Base-by-base conservation (phyloP, 1,139 yeast genomes). In the Chernovozyma sophiae-reginae region DNA sequence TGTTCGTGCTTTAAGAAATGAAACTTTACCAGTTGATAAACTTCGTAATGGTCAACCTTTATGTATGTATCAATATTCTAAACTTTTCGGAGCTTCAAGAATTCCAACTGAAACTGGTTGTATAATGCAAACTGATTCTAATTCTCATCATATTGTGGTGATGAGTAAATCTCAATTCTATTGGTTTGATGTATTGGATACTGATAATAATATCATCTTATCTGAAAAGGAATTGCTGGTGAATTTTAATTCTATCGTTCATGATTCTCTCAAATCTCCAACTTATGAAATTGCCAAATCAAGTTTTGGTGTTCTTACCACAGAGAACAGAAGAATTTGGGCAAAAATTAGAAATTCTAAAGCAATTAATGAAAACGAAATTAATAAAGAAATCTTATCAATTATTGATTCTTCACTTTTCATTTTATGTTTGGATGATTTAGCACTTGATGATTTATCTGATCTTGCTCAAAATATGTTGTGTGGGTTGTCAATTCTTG, bases 121-220 rank as follows among this genome's bases (percentile, higher is more conserved):
- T 60, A 76, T 85, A 42, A 81, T 87, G 83, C 95, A 86, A 60
- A 74, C 86, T 4, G 95, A 86, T 56, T 57, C 72, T 14, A 68
- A 78, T 12, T 79, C 94, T 2, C 83, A 79, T 51, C 96, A 87
- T 56, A 79, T 87, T 38, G 84, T 86, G 23, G 90, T 87, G n/a
- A 65, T 86, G 56, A 81, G 89, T 46, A 81, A 84, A 52, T 85
- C 95, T 4, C 96, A 87, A 58, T 84, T 86, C 59, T 87, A 87
- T 62, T 87, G 96, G 96, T 87, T 87, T 57, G 95, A 87, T 56
- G 96, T 87, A 2, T 67, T 87, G 52, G 95, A 86, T 58, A 71
- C 71, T 37, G 66, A 79, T 43, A 77, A 84, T 54, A 81, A 84
- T 51, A 66, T 87, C 45, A 71, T 85, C 37, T 64, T 86, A 52